These are phyloP conservation scores for Neonectria magnoliae DNA, from an alignment of 2,329 filamentous ascomycete genomes.

Conservation along the genomic window DNA sequence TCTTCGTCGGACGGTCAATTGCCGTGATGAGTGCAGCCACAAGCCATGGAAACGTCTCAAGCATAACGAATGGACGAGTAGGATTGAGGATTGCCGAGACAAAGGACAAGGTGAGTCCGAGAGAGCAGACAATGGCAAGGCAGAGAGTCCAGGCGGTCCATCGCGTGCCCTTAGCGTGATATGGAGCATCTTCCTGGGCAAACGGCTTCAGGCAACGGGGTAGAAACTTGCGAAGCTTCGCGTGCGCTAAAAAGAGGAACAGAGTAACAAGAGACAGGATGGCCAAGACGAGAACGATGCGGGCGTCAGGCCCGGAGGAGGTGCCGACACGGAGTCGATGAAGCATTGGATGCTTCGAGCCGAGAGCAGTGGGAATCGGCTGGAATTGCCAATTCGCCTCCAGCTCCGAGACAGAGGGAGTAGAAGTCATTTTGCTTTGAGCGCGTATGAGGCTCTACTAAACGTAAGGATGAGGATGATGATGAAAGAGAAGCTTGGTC, in stretches of 20 bases:
- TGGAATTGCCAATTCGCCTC: neutral
- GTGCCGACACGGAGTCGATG: neutral
- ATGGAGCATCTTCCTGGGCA: constrained; percentile 50
- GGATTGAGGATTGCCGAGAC: constrained; percentile 45
- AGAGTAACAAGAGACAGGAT: constrained; percentile 43
- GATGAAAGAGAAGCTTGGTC: neutral
- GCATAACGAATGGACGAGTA: constrained; percentile 37
- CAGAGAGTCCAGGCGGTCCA: constrained; percentile 54
- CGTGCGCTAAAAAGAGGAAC: constrained; percentile 43
- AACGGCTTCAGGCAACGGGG: constrained; percentile 57
- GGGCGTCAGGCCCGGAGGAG: constrained; percentile 22
- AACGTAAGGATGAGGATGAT: neutral
- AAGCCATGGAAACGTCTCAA: constrained; percentile 54
- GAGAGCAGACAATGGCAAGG: constrained; percentile 46
- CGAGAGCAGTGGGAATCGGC: neutral
- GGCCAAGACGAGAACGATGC: constrained; percentile 36
- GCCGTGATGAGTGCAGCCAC: constrained; percentile 49
- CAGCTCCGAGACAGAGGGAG: neutral
- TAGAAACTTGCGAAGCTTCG: constrained; percentile 41
- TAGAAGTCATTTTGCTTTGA: neutral
- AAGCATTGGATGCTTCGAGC: neutral
- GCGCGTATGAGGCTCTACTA: neutral
- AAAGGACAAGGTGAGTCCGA: constrained; percentile 49
- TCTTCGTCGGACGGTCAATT: constrained; percentile 52
- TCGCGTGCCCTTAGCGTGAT: constrained; percentile 35